Base-by-base conservation (phyloP, 2,329 filamentous ascomycete species). In the Teratosphaeria viscida region DNA sequence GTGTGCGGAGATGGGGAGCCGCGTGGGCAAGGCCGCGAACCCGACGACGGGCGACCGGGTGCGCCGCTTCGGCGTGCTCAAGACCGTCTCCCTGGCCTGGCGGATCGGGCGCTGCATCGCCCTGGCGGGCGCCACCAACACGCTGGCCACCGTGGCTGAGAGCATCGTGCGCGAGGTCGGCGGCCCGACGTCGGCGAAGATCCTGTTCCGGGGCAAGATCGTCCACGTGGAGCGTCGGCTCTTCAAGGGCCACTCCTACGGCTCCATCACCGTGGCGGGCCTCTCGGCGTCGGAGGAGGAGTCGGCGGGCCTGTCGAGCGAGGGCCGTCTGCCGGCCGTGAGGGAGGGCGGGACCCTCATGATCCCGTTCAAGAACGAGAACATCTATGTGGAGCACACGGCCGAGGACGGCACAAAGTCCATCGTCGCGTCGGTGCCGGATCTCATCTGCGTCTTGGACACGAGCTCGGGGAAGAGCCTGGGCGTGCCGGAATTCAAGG, bases 331-430 rank as follows among this genome's bases (percentile, higher is more conserved):
- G 52, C 57, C 66, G 3, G 65, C 72, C 7, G 63, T 72, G 74
- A 79, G 68, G 61, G 67, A 52, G 27, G 71, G 67, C 6, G 83
- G 83, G 0, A 73, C 70, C 34, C 72, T 87, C 68, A 85, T 82
- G 67, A 85, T 89, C 55, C 85, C 85, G 0, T 88, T 88, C 76
- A 88, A 88, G 73, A 89, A 89, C 70, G 85, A 89, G 68, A 89
- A 88, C 66, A 85, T 89, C 53, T 81, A 81, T n/a, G 85, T 82
- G 0, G 70, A 74, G 59, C 72, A 75, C 49, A 68, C 67, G 6
- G 61, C 71, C 65, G 61, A 72, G 59, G 57, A 66, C 64, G 67
- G 73, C 49, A 73, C 71, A 47, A 73, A 75, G 56, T 72, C 72
- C 26, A 74, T 78, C 7, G 64, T 81, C 5, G 78, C 78, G 1